Percentiles rank a stretch among this genome's conserved stretches.
Conservation (phyloP, 176 grass and related monocot species). For the bread wheat (Triticum aestivum) region DNA sequence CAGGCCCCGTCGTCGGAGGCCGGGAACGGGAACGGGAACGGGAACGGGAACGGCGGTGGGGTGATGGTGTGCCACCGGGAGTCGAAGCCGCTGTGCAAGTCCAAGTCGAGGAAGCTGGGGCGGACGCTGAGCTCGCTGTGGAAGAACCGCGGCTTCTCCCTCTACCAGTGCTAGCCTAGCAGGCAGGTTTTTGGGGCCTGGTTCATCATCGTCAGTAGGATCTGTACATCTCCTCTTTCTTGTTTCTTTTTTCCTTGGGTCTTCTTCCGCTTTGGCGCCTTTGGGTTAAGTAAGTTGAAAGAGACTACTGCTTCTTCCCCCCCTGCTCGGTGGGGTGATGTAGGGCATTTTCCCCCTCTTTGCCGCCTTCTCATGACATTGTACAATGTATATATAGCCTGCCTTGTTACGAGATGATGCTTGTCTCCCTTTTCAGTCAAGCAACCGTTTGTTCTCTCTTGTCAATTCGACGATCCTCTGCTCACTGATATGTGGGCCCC, state of each 20-base stretch:
- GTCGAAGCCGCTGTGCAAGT: conserved; percentile 71
- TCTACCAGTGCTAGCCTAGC: conserved; percentile 91
- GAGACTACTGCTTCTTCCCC: conserved; percentile 35
- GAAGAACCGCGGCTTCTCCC: conserved; percentile 79
- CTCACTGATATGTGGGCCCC: background rate
- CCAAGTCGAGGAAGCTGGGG: conserved; percentile 76
- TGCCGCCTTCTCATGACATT: conserved; percentile 28
- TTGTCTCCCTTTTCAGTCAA: background rate
- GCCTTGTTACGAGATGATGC: background rate
- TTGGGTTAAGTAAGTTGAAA: conserved; percentile 32
- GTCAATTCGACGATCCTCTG: background rate
- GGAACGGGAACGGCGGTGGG: conserved; percentile 7
- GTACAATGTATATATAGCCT: conserved; percentile 27
- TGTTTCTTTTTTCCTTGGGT: background rate
- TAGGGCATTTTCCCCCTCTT: conserved; percentile 42
- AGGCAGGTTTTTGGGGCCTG: background rate
- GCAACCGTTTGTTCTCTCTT: background rate
- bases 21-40: conserved; percentile 22
- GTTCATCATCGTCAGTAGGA: conserved; percentile 14
- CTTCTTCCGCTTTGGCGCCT: background rate
- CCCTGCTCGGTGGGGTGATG: conserved; percentile 60
- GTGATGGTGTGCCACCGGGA: conserved; percentile 41
- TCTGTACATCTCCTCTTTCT: conserved; percentile 56
- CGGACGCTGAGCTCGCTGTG: conserved; percentile 81
- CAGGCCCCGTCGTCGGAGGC: background rate